Conservation (phyloP, 257 asterid genomes). For the Solanum bulbocastanum region DNA sequence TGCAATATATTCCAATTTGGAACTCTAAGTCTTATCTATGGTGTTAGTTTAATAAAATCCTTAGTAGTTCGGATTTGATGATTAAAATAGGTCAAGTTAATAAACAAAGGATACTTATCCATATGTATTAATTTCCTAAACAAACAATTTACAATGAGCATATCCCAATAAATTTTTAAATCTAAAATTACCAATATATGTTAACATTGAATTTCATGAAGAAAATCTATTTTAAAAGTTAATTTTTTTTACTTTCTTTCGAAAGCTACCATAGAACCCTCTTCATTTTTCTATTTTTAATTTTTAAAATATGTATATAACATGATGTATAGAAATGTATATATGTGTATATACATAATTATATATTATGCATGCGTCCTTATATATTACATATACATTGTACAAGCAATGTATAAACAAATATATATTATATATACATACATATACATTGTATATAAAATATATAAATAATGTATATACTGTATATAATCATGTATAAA, state of each 20-base stretch:
- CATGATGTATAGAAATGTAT: neutral
- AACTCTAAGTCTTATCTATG: too few species aligned
- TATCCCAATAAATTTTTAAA: neutral
- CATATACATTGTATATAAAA: neutral
- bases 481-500: neutral
- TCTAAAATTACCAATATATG: neutral
- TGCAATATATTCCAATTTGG: neutral
- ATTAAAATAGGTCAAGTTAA: neutral
- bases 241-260: neutral
- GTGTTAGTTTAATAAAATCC: too few species aligned
- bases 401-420: neutral
- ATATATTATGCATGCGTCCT: neutral
- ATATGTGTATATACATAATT: neutral
- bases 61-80: neutral
- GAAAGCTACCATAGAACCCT: neutral
- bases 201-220: neutral
- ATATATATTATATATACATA: neutral
- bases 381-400: neutral
- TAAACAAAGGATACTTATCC: neutral
- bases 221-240: neutral
- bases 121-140: neutral
- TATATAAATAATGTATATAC: neutral
- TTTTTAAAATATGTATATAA: neutral
- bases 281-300: neutral
- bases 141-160: neutral